Evolutionary conservation across 2,329 filamentous ascomycete genomes (phyloP), one percentile per base, ranked within the genome.

Genomic region (Fusarium papillatum): DNA sequence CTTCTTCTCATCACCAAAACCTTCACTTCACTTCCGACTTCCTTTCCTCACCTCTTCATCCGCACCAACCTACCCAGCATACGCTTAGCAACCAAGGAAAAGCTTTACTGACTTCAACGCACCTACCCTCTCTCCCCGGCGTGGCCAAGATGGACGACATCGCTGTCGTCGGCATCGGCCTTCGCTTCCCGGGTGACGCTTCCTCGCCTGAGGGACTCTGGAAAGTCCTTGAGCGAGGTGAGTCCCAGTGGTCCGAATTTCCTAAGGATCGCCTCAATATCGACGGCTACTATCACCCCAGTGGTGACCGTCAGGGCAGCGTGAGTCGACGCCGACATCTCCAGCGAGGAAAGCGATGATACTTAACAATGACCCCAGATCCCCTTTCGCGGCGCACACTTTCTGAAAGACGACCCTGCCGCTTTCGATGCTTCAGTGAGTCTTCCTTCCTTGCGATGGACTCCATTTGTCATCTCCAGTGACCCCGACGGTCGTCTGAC

Each of bases 251-350:
- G 87, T 86, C 85, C 1, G 84, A 88, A 57, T 86, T 89, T 22
- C 88, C 88, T 1, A 75, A 81, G 9, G 83, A 86, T 13, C 84
- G 89, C 13, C 86, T 91, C 73, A 89, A 90, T 48, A 85, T 87
- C 39, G 82, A 87, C 17, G 86, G 86, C n/a, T 90, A 89, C 76
- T 88, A 87, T 73, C 89, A 91, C 75, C 88, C 88, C 0, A 86
- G 88, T 24, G 85, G 85, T 9, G 85, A 87, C 57, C 83, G 87
- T 10, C 85, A 88, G 68, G 88, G 88, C 46, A 87, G 85, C 73
- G 88, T 89, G 78, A 78, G 86, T 78, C 22, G 76, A 38, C 46
- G 43, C 2, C 29, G 38, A 34, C n/a, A 11, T 24, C 43, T 57
- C 19, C 17, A n/a, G 11, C 41, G 36, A 31, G 39, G 24, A 66